phyloP scores from a whole-genome alignment of 495 filamentous ascomycete species.

The Penicillium parvum region DNA sequence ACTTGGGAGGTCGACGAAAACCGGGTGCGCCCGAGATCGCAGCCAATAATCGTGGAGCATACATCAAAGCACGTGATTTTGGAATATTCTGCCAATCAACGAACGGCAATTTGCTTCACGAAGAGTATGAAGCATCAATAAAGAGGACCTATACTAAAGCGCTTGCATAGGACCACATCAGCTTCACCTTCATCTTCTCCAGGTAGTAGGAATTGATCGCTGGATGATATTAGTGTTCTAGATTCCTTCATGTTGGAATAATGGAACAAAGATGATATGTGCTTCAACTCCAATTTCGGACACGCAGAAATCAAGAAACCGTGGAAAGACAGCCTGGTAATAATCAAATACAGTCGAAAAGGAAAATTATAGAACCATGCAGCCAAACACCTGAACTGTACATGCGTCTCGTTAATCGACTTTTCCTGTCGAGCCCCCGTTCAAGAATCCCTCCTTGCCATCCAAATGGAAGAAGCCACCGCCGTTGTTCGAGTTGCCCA shows the following conservation, averaged over 20 bases:
- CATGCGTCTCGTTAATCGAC: slow-evolving; percentile 59
- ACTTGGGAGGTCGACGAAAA: slow-evolving; percentile 35
- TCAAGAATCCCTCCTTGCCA: slow-evolving; percentile 67
- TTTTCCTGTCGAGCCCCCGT: slow-evolving; percentile 62
- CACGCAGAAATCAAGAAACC: slow-evolving; percentile 20
- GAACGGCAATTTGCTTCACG: not conserved
- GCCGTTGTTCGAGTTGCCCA: slow-evolving; percentile 51
- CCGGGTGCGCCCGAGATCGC: slow-evolving; percentile 29
- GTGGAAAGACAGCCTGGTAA: slow-evolving; percentile 18
- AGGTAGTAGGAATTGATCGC: no score
- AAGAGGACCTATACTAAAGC: no score
- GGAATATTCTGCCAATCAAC: not conserved
- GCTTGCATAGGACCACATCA: no score
- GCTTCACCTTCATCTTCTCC: no score
- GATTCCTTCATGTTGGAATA: not conserved
- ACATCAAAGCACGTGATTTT: not conserved
- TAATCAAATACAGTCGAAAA: slow-evolving; percentile 28
- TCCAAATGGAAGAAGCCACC: slow-evolving; percentile 74
- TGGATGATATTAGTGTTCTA: not conserved
- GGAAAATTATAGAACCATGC: slow-evolving; percentile 25
- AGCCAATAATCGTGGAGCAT: slow-evolving; percentile 25
- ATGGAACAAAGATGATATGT: slow-evolving; percentile 18
- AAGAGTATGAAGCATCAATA: not conserved
- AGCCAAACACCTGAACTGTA: slow-evolving; percentile 37
- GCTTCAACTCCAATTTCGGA: slow-evolving; percentile 19